A percentile compares a stretch with the other conserved stretches of the same genome.
These are phyloP conservation scores for Neurospora africana DNA, from an alignment of 495 filamentous ascomycete species.

Conservation along the genomic window DNA sequence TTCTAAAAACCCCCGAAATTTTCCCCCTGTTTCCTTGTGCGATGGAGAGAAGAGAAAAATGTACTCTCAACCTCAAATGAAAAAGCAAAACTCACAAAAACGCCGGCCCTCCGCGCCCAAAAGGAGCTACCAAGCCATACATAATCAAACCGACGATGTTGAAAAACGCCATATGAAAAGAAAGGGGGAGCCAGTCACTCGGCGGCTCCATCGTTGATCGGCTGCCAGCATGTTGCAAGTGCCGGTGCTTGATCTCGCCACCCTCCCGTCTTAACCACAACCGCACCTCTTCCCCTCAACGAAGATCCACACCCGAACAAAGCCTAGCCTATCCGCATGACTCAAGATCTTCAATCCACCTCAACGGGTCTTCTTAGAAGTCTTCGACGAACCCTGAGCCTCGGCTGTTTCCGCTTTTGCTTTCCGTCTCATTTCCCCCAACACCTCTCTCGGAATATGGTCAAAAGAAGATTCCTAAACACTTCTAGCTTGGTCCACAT, in stretches of 20 bases:
- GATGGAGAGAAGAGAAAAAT: neutral
- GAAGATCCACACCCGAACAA: neutral
- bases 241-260: neutral
- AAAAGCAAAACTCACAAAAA: neutral
- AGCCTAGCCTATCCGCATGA: neutral
- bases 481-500: conserved; percentile 37
- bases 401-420: neutral
- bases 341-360: neutral
- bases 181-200: neutral
- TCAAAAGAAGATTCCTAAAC: conserved; percentile 11
- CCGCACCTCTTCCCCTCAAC: neutral
- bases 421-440: neutral
- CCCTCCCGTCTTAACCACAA: neutral
- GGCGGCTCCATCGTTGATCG: too few relatives aligned
- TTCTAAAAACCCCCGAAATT: neutral
- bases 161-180: neutral
- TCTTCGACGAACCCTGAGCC: neutral
- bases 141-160: too few relatives aligned
- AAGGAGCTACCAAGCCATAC: neutral
- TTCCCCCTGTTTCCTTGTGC: neutral
- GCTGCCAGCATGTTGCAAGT: too few relatives aligned
- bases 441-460: neutral
- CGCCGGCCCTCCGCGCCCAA: neutral
- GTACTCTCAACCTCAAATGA: neutral
- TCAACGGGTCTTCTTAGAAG: neutral